These are phyloP conservation scores for Xylariales sp. DNA, from an alignment of 2,329 filamentous ascomycete species.

Conservation along the genomic window DNA sequence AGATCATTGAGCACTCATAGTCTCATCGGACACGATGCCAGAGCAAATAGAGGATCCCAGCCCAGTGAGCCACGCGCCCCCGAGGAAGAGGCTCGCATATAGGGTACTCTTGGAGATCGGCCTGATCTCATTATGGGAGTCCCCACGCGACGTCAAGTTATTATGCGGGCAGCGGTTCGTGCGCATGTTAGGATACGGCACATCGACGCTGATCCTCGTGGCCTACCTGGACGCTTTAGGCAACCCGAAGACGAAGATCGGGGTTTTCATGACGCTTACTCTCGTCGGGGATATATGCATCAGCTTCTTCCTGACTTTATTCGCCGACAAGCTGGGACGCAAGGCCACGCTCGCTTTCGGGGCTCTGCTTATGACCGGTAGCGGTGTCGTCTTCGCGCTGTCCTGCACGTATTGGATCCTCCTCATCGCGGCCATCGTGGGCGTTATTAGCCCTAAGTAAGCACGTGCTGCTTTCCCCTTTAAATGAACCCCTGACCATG, in stretches of 20 bases:
- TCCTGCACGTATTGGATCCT: constrained; percentile 68
- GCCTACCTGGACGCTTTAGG: constrained; percentile 64
- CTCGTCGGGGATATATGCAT: constrained; percentile 66
- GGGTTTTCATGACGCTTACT: constrained; percentile 74
- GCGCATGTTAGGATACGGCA: constrained; percentile 72
- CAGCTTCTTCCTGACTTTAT: constrained; percentile 67
- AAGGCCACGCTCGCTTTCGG: constrained; percentile 65
- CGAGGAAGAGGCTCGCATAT: background rate
- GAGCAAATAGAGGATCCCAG: background rate
- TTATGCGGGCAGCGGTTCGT: constrained; percentile 69
- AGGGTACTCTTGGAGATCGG: constrained; percentile 54
- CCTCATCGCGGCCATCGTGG: constrained; percentile 67
- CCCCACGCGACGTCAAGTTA: constrained; percentile 64
- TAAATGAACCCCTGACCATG: background rate
- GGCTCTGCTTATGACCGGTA: constrained; percentile 65
- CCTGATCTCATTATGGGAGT: constrained; percentile 55
- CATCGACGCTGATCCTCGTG: constrained; percentile 67
- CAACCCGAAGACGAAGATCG: constrained; percentile 64
- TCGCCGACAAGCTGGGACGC: constrained; percentile 69
- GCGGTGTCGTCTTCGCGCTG: constrained; percentile 66
- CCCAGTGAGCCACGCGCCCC: background rate
- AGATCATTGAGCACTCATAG: background rate
- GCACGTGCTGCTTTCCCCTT: background rate
- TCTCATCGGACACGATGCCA: constrained; percentile 10
- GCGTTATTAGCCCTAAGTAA: constrained; percentile 69